Percentiles rank a stretch among this genome's conserved stretches.
These are phyloP conservation scores for Candida nonsorbophila DNA, from an alignment of 805 yeast species.

Conservation along the genomic window DNA sequence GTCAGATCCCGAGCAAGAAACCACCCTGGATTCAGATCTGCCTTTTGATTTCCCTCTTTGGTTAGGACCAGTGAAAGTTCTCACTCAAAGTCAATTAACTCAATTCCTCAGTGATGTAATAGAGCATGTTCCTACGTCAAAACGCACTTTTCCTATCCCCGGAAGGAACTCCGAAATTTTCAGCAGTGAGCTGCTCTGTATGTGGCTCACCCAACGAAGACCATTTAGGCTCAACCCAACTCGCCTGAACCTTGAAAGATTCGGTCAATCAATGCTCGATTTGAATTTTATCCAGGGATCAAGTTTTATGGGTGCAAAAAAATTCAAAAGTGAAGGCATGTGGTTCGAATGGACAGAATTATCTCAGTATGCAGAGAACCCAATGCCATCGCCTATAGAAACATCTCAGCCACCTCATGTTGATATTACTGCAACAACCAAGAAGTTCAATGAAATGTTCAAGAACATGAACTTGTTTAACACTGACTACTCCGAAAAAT, in stretches of 20 bases:
- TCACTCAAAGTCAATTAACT: conserved; percentile 13
- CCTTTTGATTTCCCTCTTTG: conserved; percentile 22
- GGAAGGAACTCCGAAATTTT: conserved; percentile 36
- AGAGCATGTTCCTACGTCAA: conserved; percentile 16
- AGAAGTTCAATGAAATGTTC: conserved; percentile 26
- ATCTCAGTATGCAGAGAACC: not conserved
- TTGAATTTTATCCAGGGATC: conserved; percentile 25
- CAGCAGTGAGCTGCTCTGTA: conserved; percentile 33
- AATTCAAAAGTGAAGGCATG: conserved; percentile 37
- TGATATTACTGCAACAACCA: too few relatives aligned
- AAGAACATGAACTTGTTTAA: conserved; percentile 25
- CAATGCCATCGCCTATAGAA: conserved; percentile 1
- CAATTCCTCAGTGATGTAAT: conserved; percentile 18
- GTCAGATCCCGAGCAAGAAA: conserved; percentile 1
- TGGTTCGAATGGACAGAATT: conserved; percentile 42
- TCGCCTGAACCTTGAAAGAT: conserved; percentile 29
- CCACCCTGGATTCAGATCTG: not conserved
- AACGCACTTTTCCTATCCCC: conserved; percentile 33
- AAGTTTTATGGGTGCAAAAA: conserved; percentile 25
- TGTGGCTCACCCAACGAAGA: conserved; percentile 12
- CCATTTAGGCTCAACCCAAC: conserved; percentile 31
- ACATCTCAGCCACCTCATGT: not conserved
- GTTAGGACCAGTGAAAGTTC: conserved; percentile 21
- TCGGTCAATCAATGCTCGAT: conserved; percentile 37
- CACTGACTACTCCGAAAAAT: conserved; percentile 21